Conservation (phyloP, 306 rosid genomes). For the Abrus precatorius region DNA sequence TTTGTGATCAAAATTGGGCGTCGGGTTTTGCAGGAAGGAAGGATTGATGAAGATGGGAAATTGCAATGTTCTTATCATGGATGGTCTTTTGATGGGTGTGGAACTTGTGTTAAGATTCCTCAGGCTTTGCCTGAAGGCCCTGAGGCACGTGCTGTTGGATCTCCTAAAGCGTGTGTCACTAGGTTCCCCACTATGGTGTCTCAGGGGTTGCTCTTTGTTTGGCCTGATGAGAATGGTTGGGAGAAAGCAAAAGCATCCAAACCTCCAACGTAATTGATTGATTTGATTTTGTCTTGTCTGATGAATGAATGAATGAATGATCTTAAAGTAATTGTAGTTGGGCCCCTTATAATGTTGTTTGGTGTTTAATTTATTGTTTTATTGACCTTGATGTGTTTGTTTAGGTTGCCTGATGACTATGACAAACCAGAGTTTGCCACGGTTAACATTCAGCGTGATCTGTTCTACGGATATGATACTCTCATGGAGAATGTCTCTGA, state of each 20-base stretch:
- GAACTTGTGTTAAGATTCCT: constrained; percentile 86
- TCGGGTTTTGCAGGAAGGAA: constrained; percentile 77
- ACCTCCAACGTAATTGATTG: constrained; percentile 76
- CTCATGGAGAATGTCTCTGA: constrained; percentile 99
- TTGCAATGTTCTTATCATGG: constrained; percentile 99
- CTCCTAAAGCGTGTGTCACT: constrained; percentile 86
- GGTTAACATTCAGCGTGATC: constrained; percentile 98
- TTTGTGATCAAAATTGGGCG: constrained; percentile 16
- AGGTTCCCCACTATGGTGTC: constrained; percentile 87
- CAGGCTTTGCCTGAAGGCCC: constrained; percentile 93
- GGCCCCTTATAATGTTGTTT: constrained; percentile 6
- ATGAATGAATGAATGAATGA: neutral
- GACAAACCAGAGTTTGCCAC: constrained; percentile 87
- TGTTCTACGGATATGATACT: constrained; percentile 94
- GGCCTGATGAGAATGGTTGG: constrained; percentile 99
- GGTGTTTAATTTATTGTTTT: neutral
- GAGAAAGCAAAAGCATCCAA: constrained; percentile 81
- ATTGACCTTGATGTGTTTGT: constrained; percentile 39
- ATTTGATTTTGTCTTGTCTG: constrained; percentile 28
- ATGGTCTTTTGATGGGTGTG: constrained; percentile 93
- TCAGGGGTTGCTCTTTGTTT: constrained; percentile 96
- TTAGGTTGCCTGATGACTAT: constrained; percentile 93
- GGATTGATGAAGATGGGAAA: constrained; percentile 91
- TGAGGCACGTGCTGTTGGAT: constrained; percentile 80
- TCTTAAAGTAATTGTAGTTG: constrained; percentile 23